A percentile compares a stretch with the other conserved stretches of the same genome.
These are phyloP conservation scores for Penicillium alfredii DNA, from an alignment of 495 filamentous ascomycete genomes.

Conservation along the genomic window DNA sequence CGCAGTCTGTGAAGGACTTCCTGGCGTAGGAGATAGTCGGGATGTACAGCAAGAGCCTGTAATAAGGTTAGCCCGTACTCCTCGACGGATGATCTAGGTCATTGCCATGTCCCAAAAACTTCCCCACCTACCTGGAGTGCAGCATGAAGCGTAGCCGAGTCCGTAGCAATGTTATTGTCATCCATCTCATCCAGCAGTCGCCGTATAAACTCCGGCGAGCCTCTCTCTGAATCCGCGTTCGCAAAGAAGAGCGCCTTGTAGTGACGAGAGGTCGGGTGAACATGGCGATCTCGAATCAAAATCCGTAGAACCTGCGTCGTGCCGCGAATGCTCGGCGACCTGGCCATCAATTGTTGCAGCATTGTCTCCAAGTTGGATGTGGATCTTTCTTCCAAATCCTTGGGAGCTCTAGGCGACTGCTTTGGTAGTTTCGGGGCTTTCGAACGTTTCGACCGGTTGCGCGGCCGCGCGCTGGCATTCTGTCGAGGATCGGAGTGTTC, in stretches of 20 bases:
- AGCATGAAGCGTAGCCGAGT: constrained; percentile 62
- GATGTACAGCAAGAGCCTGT: constrained; percentile 64
- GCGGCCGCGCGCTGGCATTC: not conserved
- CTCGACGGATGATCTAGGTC: no score
- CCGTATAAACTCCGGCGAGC: constrained; percentile 56
- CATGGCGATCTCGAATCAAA: constrained; percentile 55
- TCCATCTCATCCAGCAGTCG: constrained; percentile 67
- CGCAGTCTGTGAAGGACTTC: constrained; percentile 60
- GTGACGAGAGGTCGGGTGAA: constrained; percentile 58
- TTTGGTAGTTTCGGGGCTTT: constrained; percentile 4
- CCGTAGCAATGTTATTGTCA: constrained; percentile 49
- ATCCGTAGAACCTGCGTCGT: constrained; percentile 26
- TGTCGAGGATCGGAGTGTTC: not conserved
- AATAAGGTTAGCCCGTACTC: not conserved
- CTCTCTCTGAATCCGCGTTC: constrained; percentile 55
- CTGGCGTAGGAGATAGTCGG: constrained; percentile 70
- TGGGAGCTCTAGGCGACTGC: constrained; percentile 16
- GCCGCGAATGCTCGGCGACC: constrained; percentile 16
- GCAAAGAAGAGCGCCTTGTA: constrained; percentile 69
- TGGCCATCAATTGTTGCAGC: constrained; percentile 17
- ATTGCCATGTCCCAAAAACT: no score
- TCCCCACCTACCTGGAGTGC: constrained; percentile 60
- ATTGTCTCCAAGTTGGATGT: constrained; percentile 23
- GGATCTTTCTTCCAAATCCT: constrained; percentile 9
- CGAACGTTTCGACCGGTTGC: not conserved